phyloP scores from a whole-genome alignment of 345 rosid species.

The Camelina sativa region DNA sequence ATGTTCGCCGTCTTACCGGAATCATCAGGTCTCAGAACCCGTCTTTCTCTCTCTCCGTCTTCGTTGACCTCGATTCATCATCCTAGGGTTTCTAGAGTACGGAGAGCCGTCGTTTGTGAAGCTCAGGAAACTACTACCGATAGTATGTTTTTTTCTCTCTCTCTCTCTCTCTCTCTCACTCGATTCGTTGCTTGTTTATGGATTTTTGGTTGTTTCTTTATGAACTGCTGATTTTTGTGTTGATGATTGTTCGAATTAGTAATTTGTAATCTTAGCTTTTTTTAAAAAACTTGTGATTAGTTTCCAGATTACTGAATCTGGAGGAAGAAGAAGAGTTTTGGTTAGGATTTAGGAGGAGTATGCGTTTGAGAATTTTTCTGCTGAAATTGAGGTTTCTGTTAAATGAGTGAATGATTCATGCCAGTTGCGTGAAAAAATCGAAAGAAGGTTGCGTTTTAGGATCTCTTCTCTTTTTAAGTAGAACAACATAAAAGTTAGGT shows the following conservation, averaged over 20 bases:
- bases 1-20: constrained; percentile 46
- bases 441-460: constrained; percentile 6
- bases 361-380: constrained; percentile 10
- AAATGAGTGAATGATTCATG: constrained; percentile 16
- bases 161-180: not conserved
- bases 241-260: constrained; percentile 11
- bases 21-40: constrained; percentile 56
- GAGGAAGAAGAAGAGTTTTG: constrained; percentile 25
- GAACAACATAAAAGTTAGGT: not conserved
- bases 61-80: constrained; percentile 41
- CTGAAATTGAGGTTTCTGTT: constrained; percentile 41
- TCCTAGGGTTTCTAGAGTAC: constrained; percentile 47
- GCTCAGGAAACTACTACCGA: constrained; percentile 57
- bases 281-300: constrained; percentile 9
- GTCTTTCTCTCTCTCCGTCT: constrained; percentile 41
- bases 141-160: constrained; percentile 35
- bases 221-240: constrained; percentile 10
- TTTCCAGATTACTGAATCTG: constrained; percentile 20
- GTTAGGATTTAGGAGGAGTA: not conserved
- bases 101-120: constrained; percentile 55
- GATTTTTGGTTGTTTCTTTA: not conserved
- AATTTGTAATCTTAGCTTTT: constrained; percentile 8
- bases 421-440: constrained; percentile 8
- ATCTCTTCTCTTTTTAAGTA: not conserved
- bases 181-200: constrained; percentile 8